phyloP scores from a whole-genome alignment of 2,329 filamentous ascomycete species.

The Canariomyces notabilis region DNA sequence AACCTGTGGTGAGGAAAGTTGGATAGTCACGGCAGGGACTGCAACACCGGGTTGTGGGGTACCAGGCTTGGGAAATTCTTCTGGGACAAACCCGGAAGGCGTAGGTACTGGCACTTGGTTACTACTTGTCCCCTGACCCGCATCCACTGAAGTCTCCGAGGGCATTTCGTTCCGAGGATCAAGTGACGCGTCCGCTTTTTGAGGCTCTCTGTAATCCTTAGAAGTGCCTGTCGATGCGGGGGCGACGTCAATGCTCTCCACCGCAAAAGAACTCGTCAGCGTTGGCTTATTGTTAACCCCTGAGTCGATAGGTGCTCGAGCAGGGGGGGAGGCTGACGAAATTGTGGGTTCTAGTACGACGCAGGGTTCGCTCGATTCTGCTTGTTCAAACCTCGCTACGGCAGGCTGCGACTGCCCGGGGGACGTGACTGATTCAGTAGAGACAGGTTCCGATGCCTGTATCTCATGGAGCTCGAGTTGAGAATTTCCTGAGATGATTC shows the following conservation, averaged over 20 bases:
- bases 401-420: neutral
- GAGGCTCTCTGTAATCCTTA: neutral
- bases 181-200: neutral
- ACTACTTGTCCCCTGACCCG: neutral
- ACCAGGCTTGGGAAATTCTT: too few species aligned
- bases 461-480: neutral
- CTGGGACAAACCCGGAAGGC: too few species aligned
- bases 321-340: neutral
- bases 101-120: too few species aligned
- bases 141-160: neutral
- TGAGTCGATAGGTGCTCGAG: neutral
- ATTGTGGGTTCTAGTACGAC: conserved; percentile 1
- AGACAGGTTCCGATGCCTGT: neutral
- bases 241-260: neutral
- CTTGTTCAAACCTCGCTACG: neutral
- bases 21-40: neutral
- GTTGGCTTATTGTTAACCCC: neutral
- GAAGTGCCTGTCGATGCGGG: neutral
- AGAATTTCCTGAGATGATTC: neutral
- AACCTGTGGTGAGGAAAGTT: neutral
- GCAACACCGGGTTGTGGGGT: neutral
- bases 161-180: neutral
- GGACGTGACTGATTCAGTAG: neutral
- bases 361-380: neutral
- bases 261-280: neutral